Percentiles rank a stretch among this genome's conserved stretches.
phyloP scores from a whole-genome alignment of 495 filamentous ascomycete genomes.

The Astrocystis sublimbata region DNA sequence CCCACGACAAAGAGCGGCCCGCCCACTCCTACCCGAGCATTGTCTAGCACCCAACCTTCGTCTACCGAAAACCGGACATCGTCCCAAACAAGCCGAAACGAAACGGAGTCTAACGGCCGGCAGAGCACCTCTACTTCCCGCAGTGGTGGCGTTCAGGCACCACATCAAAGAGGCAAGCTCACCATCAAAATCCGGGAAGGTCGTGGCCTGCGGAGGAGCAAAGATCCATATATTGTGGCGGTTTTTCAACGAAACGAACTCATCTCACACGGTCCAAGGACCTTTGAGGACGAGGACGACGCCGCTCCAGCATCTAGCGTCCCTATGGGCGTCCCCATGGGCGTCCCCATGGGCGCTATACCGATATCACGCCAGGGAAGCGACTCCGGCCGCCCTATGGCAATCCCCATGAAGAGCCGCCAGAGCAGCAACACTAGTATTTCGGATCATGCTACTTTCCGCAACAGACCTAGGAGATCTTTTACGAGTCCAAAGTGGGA shows the following conservation, averaged over 20 bases:
- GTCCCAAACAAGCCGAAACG: conserved; percentile 40
- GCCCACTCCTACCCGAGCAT: conserved; percentile 80
- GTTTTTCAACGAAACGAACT: conserved; percentile 96
- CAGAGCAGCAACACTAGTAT: conserved; percentile 92
- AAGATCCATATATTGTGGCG: conserved; percentile 91
- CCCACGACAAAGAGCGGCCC: conserved; percentile 82
- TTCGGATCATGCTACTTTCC: conserved; percentile 67
- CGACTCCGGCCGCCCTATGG: conserved; percentile 80
- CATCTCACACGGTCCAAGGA: conserved; percentile 80
- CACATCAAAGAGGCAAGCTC: conserved; percentile 83
- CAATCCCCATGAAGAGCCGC: conserved; percentile 92
- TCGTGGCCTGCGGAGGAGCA: conserved; percentile 74
- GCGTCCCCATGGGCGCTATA: conserved; percentile 55
- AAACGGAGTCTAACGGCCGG: conserved; percentile 41
- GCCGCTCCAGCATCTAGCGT: conserved; percentile 37
- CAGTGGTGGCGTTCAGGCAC: conserved; percentile 57
- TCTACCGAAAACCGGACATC: conserved; percentile 41
- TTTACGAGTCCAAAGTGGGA: conserved; percentile 93
- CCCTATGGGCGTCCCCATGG: conserved; percentile 53
- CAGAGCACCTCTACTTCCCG: conserved; percentile 42
- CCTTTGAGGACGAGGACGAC: conserved; percentile 52
- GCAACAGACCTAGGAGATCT: conserved; percentile 57
- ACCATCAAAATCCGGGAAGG: conserved; percentile 85
- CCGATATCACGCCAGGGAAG: conserved; percentile 67
- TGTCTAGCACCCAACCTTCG: conserved; percentile 58